Percentiles rank a stretch among this genome's conserved stretches.
Evolutionary conservation across 768 basidiomycete species (phyloP).

Genomic region (Boletus patriciae): DNA sequence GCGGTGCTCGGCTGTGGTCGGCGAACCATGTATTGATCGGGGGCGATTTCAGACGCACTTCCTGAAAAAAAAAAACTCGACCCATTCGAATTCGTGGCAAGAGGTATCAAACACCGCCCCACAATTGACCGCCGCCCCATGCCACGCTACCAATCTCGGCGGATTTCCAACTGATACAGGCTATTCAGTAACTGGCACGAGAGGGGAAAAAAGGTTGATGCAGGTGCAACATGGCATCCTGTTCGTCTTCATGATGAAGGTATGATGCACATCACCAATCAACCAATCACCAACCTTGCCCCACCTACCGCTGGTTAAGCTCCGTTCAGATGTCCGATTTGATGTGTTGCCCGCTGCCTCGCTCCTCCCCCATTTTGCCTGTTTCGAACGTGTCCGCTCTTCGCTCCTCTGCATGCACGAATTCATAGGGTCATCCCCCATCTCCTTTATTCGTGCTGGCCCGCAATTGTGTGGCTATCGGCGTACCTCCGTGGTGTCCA

Average conservation of each 20-base stretch:
- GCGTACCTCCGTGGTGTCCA: constrained; percentile 7
- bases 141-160: constrained; percentile 8
- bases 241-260: constrained; percentile 10
- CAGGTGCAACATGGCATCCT: constrained; percentile 9
- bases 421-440: constrained; percentile 10
- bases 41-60: constrained; percentile 21
- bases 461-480: constrained; percentile 4
- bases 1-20: constrained; percentile 31
- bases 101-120: constrained; percentile 26
- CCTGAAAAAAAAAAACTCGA: constrained; percentile 11
- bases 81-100: constrained; percentile 21
- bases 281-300: constrained; percentile 9
- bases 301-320: constrained; percentile 23
- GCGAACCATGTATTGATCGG: constrained; percentile 28
- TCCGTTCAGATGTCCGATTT: constrained; percentile 24
- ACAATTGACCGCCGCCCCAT: constrained; percentile 5
- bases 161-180: constrained; percentile 10
- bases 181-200: constrained; percentile 19
- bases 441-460: constrained; percentile 5
- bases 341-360: constrained; percentile 23
- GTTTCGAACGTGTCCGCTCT: constrained; percentile 16
- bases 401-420: constrained; percentile 9
- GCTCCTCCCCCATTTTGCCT: constrained; percentile 14
- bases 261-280: constrained; percentile 11
- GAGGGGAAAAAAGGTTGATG: constrained; percentile 4